Evolutionary conservation across 306 rosid genomes (phyloP), one percentile per base, ranked within the genome.

Genomic region (Abrus pulchellus): DNA sequence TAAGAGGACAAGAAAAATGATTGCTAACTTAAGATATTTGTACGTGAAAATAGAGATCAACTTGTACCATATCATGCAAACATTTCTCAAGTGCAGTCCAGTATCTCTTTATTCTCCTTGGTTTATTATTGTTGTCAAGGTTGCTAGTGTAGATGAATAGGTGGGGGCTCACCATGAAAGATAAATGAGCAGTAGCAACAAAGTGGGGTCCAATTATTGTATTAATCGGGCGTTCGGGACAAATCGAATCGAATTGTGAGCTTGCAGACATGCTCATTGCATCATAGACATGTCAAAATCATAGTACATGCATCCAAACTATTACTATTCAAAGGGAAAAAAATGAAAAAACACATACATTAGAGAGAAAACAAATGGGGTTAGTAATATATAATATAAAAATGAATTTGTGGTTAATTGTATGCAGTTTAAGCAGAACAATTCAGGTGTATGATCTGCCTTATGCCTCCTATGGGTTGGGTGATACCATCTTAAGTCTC

Each of bases 401-500:
- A 38, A 3, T 2, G 11, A 49, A 36, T 7, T 11, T 27, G 65
- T 34, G 45, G 27, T 36, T 32, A 47, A 9, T 28, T n/a, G 2
- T 13, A 5, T 38, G 9, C 4, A 33, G 55, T 73, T 40, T 55
- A 61, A 30, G 56, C 8, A 59, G 54, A 44, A 61, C 53, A 27
- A 28, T 55, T 82, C 28, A 81, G 81, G 28, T 66, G 69, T 9
- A 55, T 65, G 34, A 65, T 56, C 20, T 81, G 80, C 33, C 53
- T 65, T 54, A 33, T 81, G 80, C 43, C 53, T 1, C 28, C 57
- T 76, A 78, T 29, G 6, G 69, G 74, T 57, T 77, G 83, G 80
- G 64, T 65, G 71, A 77, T 77, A 63, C 82, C 47, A 36, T 55
- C 82, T 73, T 77, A 86, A 80, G 75, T 76, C 79, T 81, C 54